Conservation (phyloP, 768 basidiomycete species). For the Boletus coccyginus region DNA sequence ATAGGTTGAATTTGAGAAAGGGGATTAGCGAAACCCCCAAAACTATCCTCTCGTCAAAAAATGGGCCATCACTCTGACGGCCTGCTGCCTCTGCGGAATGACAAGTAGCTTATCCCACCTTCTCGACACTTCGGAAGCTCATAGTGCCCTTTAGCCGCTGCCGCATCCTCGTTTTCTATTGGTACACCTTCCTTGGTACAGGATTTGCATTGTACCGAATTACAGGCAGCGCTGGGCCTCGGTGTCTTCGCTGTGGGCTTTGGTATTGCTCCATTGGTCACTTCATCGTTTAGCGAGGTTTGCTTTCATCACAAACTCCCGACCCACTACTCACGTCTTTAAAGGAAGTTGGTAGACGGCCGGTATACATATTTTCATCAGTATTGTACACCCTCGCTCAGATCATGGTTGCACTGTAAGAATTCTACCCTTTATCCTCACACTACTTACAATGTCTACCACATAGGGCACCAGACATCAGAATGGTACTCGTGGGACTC, state of each 20-base stretch:
- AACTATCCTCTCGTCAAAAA: conserved; percentile 38
- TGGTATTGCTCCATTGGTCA: conserved; percentile 56
- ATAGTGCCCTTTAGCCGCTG: conserved; percentile 39
- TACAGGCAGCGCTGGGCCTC: conserved; percentile 47
- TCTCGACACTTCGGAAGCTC: background rate
- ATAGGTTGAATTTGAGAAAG: conserved; percentile 40
- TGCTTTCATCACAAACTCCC: background rate
- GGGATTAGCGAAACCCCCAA: conserved; percentile 38
- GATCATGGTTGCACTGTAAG: conserved; percentile 36
- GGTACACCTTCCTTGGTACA: conserved; percentile 54
- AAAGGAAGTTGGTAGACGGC: conserved; percentile 63
- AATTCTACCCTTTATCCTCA: background rate
- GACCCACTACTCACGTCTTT: background rate
- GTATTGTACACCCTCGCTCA: conserved; percentile 51
- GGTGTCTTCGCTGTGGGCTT: conserved; percentile 59
- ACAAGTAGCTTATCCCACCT: conserved; percentile 7
- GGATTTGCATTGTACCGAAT: conserved; percentile 40
- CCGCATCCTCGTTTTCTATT: conserved; percentile 49
- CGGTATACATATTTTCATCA: conserved; percentile 53
- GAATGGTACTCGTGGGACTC: conserved; percentile 55
- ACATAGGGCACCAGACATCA: conserved; percentile 42
- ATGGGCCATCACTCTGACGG: conserved; percentile 39
- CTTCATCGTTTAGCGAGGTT: conserved; percentile 63
- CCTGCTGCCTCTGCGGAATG: conserved; percentile 25
- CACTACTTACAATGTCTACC: background rate